These are phyloP conservation scores for Fraxinus velutina DNA, from an alignment of 305 asterid species.

Conservation along the genomic window DNA sequence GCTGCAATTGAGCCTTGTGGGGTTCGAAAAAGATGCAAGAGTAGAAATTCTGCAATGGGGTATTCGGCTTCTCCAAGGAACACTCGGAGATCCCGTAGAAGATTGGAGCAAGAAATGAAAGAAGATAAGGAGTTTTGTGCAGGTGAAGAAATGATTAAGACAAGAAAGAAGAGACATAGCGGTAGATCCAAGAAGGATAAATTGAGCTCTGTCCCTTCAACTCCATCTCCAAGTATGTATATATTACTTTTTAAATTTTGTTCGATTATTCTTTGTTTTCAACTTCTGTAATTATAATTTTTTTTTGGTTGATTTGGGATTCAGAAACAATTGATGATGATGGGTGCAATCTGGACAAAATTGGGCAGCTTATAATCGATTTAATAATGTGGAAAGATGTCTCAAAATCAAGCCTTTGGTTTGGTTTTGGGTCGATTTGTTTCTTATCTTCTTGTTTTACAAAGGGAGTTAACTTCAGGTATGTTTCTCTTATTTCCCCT, in stretches of 20 bases:
- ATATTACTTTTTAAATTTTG: not conserved
- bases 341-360: conserved; percentile 45
- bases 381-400: conserved; percentile 92
- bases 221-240: conserved; percentile 46
- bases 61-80: conserved; percentile 57
- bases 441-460: conserved; percentile 79
- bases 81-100: conserved; percentile 52
- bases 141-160: conserved; percentile 62
- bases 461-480: conserved; percentile 68
- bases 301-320: conserved; percentile 5
- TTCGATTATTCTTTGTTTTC: not conserved
- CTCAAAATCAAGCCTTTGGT: conserved; percentile 92
- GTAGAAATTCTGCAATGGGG: conserved; percentile 30
- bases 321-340: conserved; percentile 46
- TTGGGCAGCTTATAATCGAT: conserved; percentile 51
- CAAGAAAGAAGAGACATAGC: conserved; percentile 58
- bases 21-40: conserved; percentile 45
- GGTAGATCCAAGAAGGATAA: conserved; percentile 53
- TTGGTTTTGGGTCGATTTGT: conserved; percentile 80
- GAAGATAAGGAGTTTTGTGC: conserved; percentile 52
- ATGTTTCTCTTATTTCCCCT: conserved; percentile 4
- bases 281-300: not conserved
- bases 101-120: conserved; percentile 61
- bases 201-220: conserved; percentile 31
- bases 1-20: conserved; percentile 42